Evolutionary conservation across 176 grass and related monocot species (phyloP).

Genomic region (Rhynchospora pubera): DNA sequence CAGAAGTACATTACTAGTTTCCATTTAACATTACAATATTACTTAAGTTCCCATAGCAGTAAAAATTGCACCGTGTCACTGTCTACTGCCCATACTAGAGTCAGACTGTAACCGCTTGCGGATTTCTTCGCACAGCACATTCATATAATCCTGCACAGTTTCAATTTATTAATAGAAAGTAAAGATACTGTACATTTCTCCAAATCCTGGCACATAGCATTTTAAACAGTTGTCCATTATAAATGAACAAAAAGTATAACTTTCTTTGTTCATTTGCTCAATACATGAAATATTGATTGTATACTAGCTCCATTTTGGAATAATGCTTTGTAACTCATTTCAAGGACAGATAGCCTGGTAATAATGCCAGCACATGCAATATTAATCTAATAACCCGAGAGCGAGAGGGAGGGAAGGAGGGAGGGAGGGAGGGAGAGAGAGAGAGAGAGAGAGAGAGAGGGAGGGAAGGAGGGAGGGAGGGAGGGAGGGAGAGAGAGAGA

Average conservation of each 20-base stretch:
- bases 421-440: background rate
- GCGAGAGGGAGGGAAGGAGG: background rate
- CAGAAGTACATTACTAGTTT: background rate
- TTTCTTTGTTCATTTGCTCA: background rate
- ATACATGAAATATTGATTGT: background rate
- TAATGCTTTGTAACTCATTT: too few relatives aligned
- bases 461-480: too few relatives aligned
- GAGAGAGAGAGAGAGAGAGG: too few relatives aligned
- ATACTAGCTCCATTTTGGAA: background rate
- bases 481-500: too few relatives aligned
- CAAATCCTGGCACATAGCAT: background rate
- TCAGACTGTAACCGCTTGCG: background rate
- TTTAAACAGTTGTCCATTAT: background rate
- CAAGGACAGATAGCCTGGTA: too few relatives aligned
- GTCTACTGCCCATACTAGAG: background rate
- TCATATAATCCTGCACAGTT: conserved; percentile 25
- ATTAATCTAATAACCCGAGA: background rate
- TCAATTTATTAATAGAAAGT: background rate
- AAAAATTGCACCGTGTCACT: conserved; percentile 9
- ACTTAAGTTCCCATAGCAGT: background rate
- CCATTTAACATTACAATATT: background rate
- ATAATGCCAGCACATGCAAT: background rate
- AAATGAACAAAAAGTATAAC: background rate
- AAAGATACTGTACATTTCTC: background rate
- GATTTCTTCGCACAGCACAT: conserved; percentile 22